Base-by-base conservation (phyloP, 441 rosid genomes). In the Populus tomentosa region DNA sequence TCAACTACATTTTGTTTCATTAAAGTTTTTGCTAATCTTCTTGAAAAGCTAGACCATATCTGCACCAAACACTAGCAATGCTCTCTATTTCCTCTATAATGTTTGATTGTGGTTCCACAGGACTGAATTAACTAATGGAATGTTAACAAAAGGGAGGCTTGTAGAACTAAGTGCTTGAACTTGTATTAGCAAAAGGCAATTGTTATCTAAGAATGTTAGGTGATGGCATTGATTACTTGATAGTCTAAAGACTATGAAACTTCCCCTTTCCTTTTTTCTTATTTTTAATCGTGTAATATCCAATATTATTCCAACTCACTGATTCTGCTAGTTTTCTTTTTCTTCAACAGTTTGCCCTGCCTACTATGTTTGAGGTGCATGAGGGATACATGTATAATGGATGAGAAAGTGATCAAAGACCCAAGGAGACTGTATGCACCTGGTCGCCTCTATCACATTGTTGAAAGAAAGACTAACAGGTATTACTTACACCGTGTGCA, bases 371-470 rank as follows among this genome's bases (percentile, higher is more conserved):
- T 89, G 83, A 87, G 93, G 82, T 91, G 99, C 84, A 84, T 95
- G 97, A 88, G 87, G 83, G 98, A 95, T 84, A 92, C 99, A 32
- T 93, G 98, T 84, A 86, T 90, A 77, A 85, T 96, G 6, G 98
- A 93, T 77, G 89, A 92, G 42, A 88, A 89, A 82, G 88, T 86
- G 97, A 87, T 95, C 78, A 95, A 86, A 84, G 99, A 95, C 82
- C 98, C 98, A 8, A 93, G 99, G 81, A 89, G 99, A 80, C 85
- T 95, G 23, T 93, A 93, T 78, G 99, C 99, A 76, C 99, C 98
- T 33, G 98, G 99, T 76, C 95, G 98, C 69, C 90, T 95, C 82
- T 95, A 95, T 81, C 99, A 95, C 82, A 91, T 95, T 53, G 99
- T 95, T 3, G 95, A 93, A 78, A 82, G 99, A 82, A 95, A 87